Percentiles rank a stretch among this genome's conserved stretches.
phyloP scores from a whole-genome alignment of 768 basidiomycete genomes.

The Tricholoma terreum region DNA sequence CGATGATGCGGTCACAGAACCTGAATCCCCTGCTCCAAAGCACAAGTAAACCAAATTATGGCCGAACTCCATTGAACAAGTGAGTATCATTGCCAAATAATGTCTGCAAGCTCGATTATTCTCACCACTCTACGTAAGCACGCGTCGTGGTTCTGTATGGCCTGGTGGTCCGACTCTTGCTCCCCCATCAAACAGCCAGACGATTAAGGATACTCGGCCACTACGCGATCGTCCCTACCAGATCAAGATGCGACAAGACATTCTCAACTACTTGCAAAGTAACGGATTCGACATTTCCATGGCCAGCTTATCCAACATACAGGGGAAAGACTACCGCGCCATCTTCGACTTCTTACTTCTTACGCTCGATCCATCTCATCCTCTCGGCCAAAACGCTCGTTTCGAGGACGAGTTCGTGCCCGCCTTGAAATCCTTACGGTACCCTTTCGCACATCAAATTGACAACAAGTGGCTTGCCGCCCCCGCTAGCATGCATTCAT shows the following conservation, averaged over 20 bases:
- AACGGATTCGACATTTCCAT: slow-evolving; percentile 67
- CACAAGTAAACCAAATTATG: slow-evolving; percentile 60
- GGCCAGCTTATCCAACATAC: slow-evolving; percentile 71
- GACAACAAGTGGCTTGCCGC: slow-evolving; percentile 87
- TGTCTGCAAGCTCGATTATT: slow-evolving; percentile 3
- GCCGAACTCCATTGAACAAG: slow-evolving; percentile 75
- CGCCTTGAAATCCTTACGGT: slow-evolving; percentile 70
- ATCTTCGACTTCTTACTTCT: slow-evolving; percentile 80
- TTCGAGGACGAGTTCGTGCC: slow-evolving; percentile 83
- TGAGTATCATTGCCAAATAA: slow-evolving; percentile 29
- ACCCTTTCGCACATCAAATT: slow-evolving; percentile 76
- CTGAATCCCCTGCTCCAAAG: slow-evolving; percentile 68
- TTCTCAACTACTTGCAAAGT: slow-evolving; percentile 63
- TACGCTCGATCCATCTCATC: slow-evolving; percentile 67
- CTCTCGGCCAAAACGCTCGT: slow-evolving; percentile 43
- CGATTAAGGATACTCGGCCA: slow-evolving; percentile 71
- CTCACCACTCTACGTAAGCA: slow-evolving; percentile 41
- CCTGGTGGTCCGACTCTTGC: slow-evolving; percentile 46
- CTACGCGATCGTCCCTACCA: slow-evolving; percentile 76
- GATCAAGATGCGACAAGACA: slow-evolving; percentile 71
- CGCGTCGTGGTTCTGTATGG: slow-evolving; percentile 78
- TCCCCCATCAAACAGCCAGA: slow-evolving; percentile 51
- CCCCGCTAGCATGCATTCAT: slow-evolving; percentile 87
- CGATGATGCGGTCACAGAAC: slow-evolving; percentile 67
- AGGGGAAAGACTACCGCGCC: slow-evolving; percentile 80